Percentiles rank a stretch among this genome's conserved stretches.
These are phyloP conservation scores for Ganoderma lingzhi DNA, from an alignment of 1,284 basidiomycete species.

Conservation along the genomic window DNA sequence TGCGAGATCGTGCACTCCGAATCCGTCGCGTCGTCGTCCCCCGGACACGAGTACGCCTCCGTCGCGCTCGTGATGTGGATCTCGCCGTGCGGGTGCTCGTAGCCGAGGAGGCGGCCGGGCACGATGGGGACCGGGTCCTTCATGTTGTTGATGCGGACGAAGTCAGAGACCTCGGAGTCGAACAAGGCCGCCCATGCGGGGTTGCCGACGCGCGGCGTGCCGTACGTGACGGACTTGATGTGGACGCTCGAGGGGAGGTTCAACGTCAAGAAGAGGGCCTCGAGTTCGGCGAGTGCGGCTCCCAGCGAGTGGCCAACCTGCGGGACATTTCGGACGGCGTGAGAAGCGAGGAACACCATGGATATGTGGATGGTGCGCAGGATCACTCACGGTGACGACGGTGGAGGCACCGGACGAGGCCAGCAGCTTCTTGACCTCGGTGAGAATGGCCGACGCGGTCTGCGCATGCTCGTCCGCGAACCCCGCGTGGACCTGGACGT, in stretches of 20 bases:
- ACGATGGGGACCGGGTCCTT: slow-evolving; percentile 49
- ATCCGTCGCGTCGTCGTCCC: slow-evolving; percentile 56
- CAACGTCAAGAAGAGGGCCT: slow-evolving; percentile 44
- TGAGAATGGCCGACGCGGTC: slow-evolving; percentile 48
- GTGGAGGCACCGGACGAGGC: slow-evolving; percentile 40
- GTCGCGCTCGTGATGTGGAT: slow-evolving; percentile 43
- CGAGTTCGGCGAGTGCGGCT: slow-evolving; percentile 49
- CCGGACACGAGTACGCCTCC: slow-evolving; percentile 43
- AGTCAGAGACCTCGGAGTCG: slow-evolving; percentile 42
- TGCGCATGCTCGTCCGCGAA: slow-evolving; percentile 56
- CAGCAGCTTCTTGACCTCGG: slow-evolving; percentile 47
- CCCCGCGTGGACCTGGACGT: slow-evolving; percentile 54
- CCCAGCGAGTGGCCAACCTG: slow-evolving; percentile 50
- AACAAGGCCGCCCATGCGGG: slow-evolving; percentile 42
- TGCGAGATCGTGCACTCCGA: slow-evolving; percentile 52
- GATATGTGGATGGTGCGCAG: neutral
- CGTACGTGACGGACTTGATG: slow-evolving; percentile 48
- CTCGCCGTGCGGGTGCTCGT: slow-evolving; percentile 46
- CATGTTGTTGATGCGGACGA: slow-evolving; percentile 47
- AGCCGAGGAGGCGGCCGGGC: slow-evolving; percentile 48
- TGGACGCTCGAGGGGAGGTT: slow-evolving; percentile 45
- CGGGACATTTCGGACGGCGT: neutral
- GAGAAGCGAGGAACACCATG: too few relatives aligned
- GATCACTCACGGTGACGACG: slow-evolving; percentile 44
- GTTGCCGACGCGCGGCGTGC: slow-evolving; percentile 50